Conservation (phyloP, 148 eudicot genomes). For the Chenopodium berlandieri region DNA sequence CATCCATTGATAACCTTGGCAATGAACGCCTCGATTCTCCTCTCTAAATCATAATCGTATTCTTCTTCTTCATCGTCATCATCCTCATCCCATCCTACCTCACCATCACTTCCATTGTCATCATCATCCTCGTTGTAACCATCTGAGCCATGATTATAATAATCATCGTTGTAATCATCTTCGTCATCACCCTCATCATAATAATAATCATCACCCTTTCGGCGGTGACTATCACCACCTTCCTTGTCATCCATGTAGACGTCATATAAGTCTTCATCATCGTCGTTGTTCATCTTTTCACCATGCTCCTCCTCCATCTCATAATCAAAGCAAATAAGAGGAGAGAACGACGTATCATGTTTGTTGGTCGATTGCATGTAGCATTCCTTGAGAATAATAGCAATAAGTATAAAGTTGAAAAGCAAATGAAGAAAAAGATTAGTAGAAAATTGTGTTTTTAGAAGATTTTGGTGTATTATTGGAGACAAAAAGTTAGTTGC, state of each 20-base stretch:
- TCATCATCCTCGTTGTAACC: constrained; percentile 42
- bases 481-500: constrained; percentile 8
- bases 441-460: not conserved
- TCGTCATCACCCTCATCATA: not conserved
- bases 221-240: constrained; percentile 10
- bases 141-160: constrained; percentile 30
- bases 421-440: constrained; percentile 28
- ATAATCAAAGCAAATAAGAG: constrained; percentile 9
- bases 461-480: constrained; percentile 3
- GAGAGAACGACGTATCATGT: constrained; percentile 7
- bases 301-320: constrained; percentile 27
- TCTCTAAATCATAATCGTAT: constrained; percentile 36
- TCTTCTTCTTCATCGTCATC: constrained; percentile 39
- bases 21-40: constrained; percentile 42
- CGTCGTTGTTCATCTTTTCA: not conserved
- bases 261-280: constrained; percentile 18
- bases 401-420: constrained; percentile 28
- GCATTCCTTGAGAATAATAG: constrained; percentile 29
- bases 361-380: constrained; percentile 10
- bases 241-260: constrained; percentile 14
- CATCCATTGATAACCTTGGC: constrained; percentile 45
- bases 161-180: constrained; percentile 6
- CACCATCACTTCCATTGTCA: constrained; percentile 34
- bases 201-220: constrained; percentile 1
- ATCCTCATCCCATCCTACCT: constrained; percentile 26